Conservation (phyloP, 2,329 filamentous ascomycete genomes). For the Paecilomyces niveus region DNA sequence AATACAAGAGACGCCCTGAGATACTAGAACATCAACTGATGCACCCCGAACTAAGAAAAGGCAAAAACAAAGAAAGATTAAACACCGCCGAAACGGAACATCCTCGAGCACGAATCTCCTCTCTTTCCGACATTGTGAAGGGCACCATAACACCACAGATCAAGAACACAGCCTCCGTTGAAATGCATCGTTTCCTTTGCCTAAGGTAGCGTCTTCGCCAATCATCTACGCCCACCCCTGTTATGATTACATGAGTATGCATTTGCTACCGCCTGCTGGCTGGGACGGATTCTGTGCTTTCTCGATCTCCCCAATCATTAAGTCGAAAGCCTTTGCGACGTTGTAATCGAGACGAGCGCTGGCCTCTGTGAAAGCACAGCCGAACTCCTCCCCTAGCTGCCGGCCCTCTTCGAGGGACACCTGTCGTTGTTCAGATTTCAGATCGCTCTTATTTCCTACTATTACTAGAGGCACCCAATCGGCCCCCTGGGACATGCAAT, state of each 20-base stretch:
- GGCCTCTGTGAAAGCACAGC: slow-evolving; percentile 91
- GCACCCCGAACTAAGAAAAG: neutral
- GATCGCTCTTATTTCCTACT: slow-evolving; percentile 94
- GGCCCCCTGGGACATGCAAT: slow-evolving; percentile 56
- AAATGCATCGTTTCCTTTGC: neutral
- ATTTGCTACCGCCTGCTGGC: slow-evolving; percentile 73
- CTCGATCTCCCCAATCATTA: slow-evolving; percentile 91
- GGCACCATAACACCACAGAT: neutral
- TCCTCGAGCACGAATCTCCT: neutral
- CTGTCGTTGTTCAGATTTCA: slow-evolving; percentile 87
- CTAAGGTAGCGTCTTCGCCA: neutral
- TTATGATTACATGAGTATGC: slow-evolving; percentile 66
- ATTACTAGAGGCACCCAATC: slow-evolving; percentile 90
- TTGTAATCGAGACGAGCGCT: slow-evolving; percentile 93
- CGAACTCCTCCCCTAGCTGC: slow-evolving; percentile 75
- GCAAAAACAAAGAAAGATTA: neutral
- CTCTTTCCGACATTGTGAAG: neutral
- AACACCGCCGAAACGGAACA: neutral
- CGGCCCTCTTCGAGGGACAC: slow-evolving; percentile 80
- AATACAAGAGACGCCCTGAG: neutral
- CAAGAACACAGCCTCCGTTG: neutral
- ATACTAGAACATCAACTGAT: neutral
- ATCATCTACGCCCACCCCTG: neutral
- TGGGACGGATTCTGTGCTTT: slow-evolving; percentile 87
- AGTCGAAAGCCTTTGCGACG: slow-evolving; percentile 84